Base-by-base conservation (phyloP, 805 yeast genomes). In the Pichia nanzhaoensis region DNA sequence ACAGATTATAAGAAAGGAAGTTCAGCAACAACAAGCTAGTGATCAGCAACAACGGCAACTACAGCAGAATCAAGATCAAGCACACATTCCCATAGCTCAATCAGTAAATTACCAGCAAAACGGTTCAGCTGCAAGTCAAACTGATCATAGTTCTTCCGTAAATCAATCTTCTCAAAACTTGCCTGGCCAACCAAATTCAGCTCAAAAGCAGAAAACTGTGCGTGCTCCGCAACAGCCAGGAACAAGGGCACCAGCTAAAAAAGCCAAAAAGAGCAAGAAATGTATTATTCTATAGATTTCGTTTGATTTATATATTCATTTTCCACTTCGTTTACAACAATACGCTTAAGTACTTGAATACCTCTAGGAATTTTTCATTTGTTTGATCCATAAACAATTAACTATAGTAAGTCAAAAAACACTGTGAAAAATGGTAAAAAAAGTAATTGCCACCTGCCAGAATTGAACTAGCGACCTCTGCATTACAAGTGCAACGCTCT, bases 401-500 rank as follows among this genome's bases (percentile, higher is more conserved):
- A n/a, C n/a, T n/a, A n/a, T n/a, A n/a, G n/a, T n/a, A n/a, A n/a
- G n/a, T n/a, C n/a, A n/a, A n/a, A n/a, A n/a, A n/a, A n/a, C n/a
- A n/a, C n/a, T n/a, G n/a, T n/a, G n/a, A n/a, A n/a, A n/a, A n/a
- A n/a, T n/a, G n/a, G 6, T 24, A 24, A 24, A 24, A 24, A 24
- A 7, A 61, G 51, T 42, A 55, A 49, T 28, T 79, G 87, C 87
- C 87, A 68, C 77, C 75, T 81, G 84, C 84, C 87, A 80, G 88
- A 80, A 79, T 81, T 80, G 88, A 81, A 81, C 89, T 82, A 81
- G 86, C 87, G 91, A 83, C 88, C 91, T 83, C 82, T 82, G 93
- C 95, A 84, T 84, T 86, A 86, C 95, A 87, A 87, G 95, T 87
- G 95, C 95, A 84, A 85, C 95, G 95, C 95, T 85, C 93, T 87